Conservation (phyloP, 257 asterid species). For the Solanum stenotomum region DNA sequence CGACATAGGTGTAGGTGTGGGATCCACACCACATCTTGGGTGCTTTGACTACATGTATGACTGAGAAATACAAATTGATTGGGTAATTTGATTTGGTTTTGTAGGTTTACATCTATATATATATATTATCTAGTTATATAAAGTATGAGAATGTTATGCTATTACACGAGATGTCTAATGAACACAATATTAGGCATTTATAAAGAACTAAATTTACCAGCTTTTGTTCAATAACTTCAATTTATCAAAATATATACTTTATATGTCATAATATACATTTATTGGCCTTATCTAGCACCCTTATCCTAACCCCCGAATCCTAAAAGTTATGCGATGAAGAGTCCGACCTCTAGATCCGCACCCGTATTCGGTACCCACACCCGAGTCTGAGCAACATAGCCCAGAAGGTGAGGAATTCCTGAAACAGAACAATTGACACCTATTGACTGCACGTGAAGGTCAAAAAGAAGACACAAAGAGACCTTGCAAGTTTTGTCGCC, state of each 20-base stretch:
- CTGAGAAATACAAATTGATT: neutral
- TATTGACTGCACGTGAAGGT: neutral
- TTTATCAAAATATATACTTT: neutral
- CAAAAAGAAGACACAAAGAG: neutral
- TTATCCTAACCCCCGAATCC: neutral
- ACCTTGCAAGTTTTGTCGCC: neutral
- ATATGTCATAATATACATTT: neutral
- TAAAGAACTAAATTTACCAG: neutral
- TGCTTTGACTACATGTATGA: neutral
- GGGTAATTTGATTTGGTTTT: neutral
- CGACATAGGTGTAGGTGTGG: neutral
- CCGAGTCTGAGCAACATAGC: neutral
- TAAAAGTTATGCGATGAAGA: neutral
- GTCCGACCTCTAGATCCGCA: neutral
- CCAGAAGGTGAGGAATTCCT: neutral
- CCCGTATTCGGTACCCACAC: no score
- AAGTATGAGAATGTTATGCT: neutral
- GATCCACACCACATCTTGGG: neutral
- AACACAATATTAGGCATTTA: neutral
- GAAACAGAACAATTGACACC: neutral
- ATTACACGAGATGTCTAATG: neutral
- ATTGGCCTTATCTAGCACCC: neutral
- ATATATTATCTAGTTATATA: no score
- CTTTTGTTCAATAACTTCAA: neutral
- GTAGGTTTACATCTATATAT: neutral